A percentile compares a stretch with the other conserved stretches of the same genome.
phyloP scores from a whole-genome alignment of 257 asterid species.

The Solanum corneliomulleri region DNA sequence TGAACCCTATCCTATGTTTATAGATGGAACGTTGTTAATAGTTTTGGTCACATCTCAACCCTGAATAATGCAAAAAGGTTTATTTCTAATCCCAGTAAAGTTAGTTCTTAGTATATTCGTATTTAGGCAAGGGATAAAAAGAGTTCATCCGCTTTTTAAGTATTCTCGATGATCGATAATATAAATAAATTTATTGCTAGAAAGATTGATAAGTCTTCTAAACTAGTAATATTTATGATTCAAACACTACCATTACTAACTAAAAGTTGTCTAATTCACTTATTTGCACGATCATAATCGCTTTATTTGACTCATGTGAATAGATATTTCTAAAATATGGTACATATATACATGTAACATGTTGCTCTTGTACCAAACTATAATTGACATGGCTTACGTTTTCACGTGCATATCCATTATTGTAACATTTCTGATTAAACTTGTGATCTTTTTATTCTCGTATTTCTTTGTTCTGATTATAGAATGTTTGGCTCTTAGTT shows the following conservation, averaged over 20 bases:
- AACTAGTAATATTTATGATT: too few species aligned
- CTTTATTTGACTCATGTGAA: neutral
- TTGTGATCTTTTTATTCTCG: neutral
- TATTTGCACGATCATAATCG: neutral
- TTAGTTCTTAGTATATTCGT: too few species aligned
- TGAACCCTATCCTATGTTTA: too few species aligned
- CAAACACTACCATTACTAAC: neutral
- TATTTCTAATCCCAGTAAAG: too few species aligned
- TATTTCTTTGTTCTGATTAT: neutral
- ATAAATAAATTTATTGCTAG: neutral
- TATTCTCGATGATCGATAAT: too few species aligned
- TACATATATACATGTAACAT: neutral
- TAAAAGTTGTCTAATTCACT: neutral
- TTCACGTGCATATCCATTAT: constrained; percentile 1
- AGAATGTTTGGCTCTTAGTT: neutral
- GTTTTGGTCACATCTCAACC: too few species aligned
- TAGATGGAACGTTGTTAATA: too few species aligned
- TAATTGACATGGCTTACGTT: neutral
- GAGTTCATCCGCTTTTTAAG: too few species aligned
- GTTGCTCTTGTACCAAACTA: neutral
- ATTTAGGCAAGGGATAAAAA: too few species aligned
- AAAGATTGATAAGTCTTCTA: too few species aligned
- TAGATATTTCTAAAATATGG: neutral
- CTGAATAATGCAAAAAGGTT: too few species aligned
- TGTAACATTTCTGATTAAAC: neutral